A percentile compares a stretch with the other conserved stretches of the same genome.
These are phyloP conservation scores for Peniophora sp. DNA, from an alignment of 1,284 basidiomycete genomes.

Conservation along the genomic window DNA sequence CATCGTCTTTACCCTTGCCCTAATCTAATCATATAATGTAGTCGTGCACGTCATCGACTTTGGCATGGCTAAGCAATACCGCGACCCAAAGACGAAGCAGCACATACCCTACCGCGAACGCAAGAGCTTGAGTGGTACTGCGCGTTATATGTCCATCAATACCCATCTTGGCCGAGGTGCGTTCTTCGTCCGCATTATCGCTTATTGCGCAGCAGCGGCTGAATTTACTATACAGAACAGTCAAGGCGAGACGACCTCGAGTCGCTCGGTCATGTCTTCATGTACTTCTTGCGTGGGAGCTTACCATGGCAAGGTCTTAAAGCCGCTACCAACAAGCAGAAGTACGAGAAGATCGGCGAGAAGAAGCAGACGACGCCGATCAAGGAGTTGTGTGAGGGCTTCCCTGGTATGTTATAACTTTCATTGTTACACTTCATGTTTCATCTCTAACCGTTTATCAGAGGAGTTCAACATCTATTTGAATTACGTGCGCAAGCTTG, in stretches of 20 bases:
- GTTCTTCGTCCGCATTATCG: conserved; percentile 12
- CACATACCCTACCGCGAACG: conserved; percentile 96
- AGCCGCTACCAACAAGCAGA: conserved; percentile 96
- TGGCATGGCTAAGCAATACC: conserved; percentile 97
- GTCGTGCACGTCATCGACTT: conserved; percentile 77
- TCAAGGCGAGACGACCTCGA: conserved; percentile 92
- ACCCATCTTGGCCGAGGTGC: conserved; percentile 87
- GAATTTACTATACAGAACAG: conserved; percentile 57
- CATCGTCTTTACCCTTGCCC: neutral
- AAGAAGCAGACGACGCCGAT: conserved; percentile 97
- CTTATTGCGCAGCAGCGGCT: neutral
- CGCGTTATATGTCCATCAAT: conserved; percentile 97
- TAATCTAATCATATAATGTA: conserved; percentile 9
- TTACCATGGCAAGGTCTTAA: conserved; percentile 96
- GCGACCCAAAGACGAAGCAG: conserved; percentile 94
- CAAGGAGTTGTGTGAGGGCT: conserved; percentile 89
- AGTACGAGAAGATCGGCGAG: conserved; percentile 98
- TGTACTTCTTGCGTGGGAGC: conserved; percentile 93
- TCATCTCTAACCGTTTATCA: conserved; percentile 16
- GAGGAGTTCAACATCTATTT: conserved; percentile 87
- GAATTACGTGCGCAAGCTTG: conserved; percentile 83
- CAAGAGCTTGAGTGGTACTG: conserved; percentile 87
- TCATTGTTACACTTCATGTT: conserved; percentile 3
- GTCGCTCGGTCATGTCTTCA: conserved; percentile 93
- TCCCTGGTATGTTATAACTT: conserved; percentile 64